Base-by-base conservation (phyloP, 2,329 filamentous ascomycete genomes). In the Penicillium sp. region DNA sequence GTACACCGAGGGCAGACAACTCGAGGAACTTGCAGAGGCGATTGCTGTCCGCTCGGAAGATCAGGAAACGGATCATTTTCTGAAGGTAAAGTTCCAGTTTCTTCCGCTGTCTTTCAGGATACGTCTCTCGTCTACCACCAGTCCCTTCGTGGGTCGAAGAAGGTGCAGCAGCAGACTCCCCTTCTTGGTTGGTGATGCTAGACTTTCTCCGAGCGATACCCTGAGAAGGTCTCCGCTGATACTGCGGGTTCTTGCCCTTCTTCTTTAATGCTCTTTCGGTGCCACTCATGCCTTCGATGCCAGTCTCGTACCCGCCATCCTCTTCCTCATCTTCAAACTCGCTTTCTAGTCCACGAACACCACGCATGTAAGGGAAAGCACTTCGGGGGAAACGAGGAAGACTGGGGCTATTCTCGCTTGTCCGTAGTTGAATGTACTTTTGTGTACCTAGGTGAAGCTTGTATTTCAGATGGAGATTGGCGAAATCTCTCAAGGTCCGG, bases 41-140 rank as follows among this genome's bases (percentile, higher is more conserved):
- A 71, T 97, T 98, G 78, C 93, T 97, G 76, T 98, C 94, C 6
- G 95, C 89, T 49, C 94, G 87, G 79, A 99, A 99, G 78, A 99
- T 98, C 70, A 99, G 87, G 85, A 94, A 98, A 57, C 92, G 88
- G 62, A 98, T 94, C 88, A 98, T 92, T 71, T 94, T 90, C 65
- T 94, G 92, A 22, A 99, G 81, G 74, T 99, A 99, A 52, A 88
- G 87, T 74, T 98, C 95, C 35, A 99, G 81, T 73, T 91, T 92
- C 69, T 88, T 89, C 59, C 94, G 87, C 76, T 97, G 93, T 63
- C 86, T 88, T 69, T 96, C 92, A 43, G 92, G 86, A 68, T 94
- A 96, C 3, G 81, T 80, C 58, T 86, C 83, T 65, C 79, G 81
- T 62, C 80, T 81, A 22, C 70, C 70, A 45, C 76, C 75, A 5